These are phyloP conservation scores for Byssothecium circinans DNA, from an alignment of 2,329 filamentous ascomycete genomes.

Conservation along the genomic window DNA sequence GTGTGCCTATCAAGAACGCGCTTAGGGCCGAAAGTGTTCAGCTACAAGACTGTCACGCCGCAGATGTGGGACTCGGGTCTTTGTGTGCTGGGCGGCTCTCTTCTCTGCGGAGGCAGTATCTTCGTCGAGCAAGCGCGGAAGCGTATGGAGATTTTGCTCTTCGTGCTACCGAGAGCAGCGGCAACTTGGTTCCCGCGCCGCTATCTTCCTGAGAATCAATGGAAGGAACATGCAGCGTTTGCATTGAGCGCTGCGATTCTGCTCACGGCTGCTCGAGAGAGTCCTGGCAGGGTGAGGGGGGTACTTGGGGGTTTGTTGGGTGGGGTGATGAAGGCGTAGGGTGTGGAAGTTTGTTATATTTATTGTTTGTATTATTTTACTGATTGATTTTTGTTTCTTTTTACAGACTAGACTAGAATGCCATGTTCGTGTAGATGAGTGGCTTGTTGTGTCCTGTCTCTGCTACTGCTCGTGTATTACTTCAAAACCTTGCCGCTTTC, in stretches of 20 bases:
- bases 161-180: slow-evolving; percentile 77
- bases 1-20: slow-evolving; percentile 77
- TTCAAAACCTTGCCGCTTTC: neutral
- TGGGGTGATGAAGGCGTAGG: slow-evolving; percentile 23
- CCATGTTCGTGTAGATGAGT: neutral
- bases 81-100: slow-evolving; percentile 71
- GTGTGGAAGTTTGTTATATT: slow-evolving; percentile 1
- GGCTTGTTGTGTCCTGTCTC: neutral
- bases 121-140: slow-evolving; percentile 67
- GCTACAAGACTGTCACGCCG: slow-evolving; percentile 55
- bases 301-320: slow-evolving; percentile 32
- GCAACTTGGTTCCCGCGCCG: slow-evolving; percentile 72
- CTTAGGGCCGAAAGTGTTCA: slow-evolving; percentile 69
- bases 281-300: slow-evolving; percentile 28
- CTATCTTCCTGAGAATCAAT: slow-evolving; percentile 51
- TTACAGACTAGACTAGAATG: neutral
- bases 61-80: slow-evolving; percentile 63
- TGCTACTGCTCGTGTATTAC: neutral
- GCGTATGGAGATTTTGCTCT: slow-evolving; percentile 75
- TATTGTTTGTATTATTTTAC: neutral
- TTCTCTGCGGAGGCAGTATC: slow-evolving; percentile 80
- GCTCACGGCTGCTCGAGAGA: slow-evolving; percentile 32
- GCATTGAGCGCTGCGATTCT: slow-evolving; percentile 34
- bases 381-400: neutral
- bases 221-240: slow-evolving; percentile 38